Base-by-base conservation (phyloP, 1,139 yeast genomes). In the Taphrina wiesneri region DNA sequence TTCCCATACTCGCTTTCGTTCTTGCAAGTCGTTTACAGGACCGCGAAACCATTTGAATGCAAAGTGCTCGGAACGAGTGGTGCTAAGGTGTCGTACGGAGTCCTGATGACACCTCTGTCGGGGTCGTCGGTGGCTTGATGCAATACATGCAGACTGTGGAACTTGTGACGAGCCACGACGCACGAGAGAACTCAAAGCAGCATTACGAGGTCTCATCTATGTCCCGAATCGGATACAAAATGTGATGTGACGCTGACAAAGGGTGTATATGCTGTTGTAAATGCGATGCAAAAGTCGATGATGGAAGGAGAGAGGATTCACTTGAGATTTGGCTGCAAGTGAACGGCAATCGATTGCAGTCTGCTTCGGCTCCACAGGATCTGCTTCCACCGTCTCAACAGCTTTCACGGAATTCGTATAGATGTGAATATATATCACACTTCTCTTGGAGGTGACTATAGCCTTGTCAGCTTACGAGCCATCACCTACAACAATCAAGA, bases 1-100 rank as follows among this genome's bases (percentile, higher is more conserved):
- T 52, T 26, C 28, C 51, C 56, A 43, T 43, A 30, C 23, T 13
- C 32, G 23, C 13, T 41, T 39, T 5, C 46, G 49, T 46, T 39
- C 57, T 39, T 41, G 26, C 17, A 30, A 15, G 30, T 60, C 51
- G 51, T 13, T 30, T n/a, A 23, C 36, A 13, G 49, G 46, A 19
- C 47, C 39, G 49, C 47, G 45, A 47, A 60, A 60, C 64, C 64
- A 60, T 51, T 60, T 60, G 43, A 60, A 51, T 17, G 57, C 52
- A 23, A 60, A 51, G 3, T 26, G 23, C 15, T 30, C 46, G 34
- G 47, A 5, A n/a, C 36, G 32, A 6, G 34, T 17, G 9, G 63
- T 36, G 56, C 34, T 17, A 21, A 59, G 47, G 6, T 34, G 45
- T 15, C 39, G 54, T 11, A 39, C 19, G 3, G 43, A 4, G 43